phyloP scores from a whole-genome alignment of 139 green algal species.

The Chlamydomonas sphaeroides region DNA sequence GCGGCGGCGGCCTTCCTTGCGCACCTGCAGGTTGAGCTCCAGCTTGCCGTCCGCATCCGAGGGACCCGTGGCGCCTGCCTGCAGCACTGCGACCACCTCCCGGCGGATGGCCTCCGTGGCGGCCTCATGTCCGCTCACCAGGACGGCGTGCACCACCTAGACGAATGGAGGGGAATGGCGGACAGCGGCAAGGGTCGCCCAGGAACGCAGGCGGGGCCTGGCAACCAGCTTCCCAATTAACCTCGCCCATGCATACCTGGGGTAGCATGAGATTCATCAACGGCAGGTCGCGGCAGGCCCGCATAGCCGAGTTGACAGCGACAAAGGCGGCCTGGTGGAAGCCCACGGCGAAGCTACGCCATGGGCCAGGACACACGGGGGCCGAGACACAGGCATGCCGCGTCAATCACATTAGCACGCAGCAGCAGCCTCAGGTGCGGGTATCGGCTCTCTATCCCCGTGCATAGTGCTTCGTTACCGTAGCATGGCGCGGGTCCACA shows the following conservation, averaged over 20 bases:
- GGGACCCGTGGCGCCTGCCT: constrained; percentile 6
- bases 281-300: constrained; percentile 70
- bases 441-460: too few species aligned
- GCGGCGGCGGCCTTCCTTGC: too few species aligned
- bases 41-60: constrained; percentile 54
- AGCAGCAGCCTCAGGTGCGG: neutral
- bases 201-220: too few species aligned
- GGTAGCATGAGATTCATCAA: constrained; percentile 89
- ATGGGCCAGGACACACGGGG: too few species aligned
- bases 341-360: constrained; percentile 39
- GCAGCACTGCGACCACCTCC: constrained; percentile 54
- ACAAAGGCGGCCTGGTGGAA: constrained; percentile 62
- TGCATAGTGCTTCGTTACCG: too few species aligned
- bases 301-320: constrained; percentile 69
- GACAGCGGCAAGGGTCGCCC: too few species aligned
- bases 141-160: constrained; percentile 29
- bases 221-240: too few species aligned
- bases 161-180: neutral
- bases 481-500: constrained; percentile 79
- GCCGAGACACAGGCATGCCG: too few species aligned
- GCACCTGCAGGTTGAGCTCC: constrained; percentile 61
- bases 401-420: too few species aligned
- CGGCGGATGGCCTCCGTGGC: constrained; percentile 15
- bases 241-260: too few species aligned
- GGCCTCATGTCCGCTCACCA: neutral